phyloP scores from a whole-genome alignment of 164 flowering plant genomes.

The Cinnamomum micranthum region DNA sequence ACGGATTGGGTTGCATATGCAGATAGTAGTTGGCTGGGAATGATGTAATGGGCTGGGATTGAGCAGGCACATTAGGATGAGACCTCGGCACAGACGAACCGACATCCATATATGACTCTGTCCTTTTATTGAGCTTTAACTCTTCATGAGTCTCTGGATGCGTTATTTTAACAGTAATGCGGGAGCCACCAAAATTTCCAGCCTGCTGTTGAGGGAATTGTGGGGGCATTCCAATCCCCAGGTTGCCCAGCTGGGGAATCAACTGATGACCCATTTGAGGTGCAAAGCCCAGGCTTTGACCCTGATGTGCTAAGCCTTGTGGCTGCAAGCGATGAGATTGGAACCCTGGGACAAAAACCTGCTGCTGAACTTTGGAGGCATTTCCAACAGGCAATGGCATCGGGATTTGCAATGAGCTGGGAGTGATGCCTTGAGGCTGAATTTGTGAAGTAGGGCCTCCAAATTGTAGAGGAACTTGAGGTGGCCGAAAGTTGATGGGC shows the following conservation, averaged over 20 bases:
- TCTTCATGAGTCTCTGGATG: constrained; percentile 89
- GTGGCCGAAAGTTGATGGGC: constrained; percentile 58
- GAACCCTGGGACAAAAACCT: constrained; percentile 56
- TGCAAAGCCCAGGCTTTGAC: constrained; percentile 52
- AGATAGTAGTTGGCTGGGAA: constrained; percentile 48
- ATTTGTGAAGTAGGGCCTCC: constrained; percentile 60
- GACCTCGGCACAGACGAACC: constrained; percentile 45
- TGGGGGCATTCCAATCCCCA: constrained; percentile 47
- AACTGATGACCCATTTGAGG: constrained; percentile 63
- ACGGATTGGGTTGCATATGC: constrained; percentile 34
- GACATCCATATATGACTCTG: constrained; percentile 46
- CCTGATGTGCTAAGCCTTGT: constrained; percentile 54
- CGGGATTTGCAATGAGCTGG: constrained; percentile 44
- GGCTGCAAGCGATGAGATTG: constrained; percentile 45
- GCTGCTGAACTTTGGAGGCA: constrained; percentile 61
- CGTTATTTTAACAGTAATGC: constrained; percentile 84
- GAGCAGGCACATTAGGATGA: constrained; percentile 50
- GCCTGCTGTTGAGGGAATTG: constrained; percentile 66
- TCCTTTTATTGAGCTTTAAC: constrained; percentile 58
- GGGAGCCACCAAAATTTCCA: constrained; percentile 47
- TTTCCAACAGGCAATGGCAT: constrained; percentile 58
- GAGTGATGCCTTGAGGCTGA: constrained; percentile 51
- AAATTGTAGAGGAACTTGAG: constrained; percentile 57
- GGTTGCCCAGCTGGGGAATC: constrained; percentile 53
- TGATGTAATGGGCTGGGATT: constrained; percentile 65